Base-by-base conservation (phyloP, 495 filamentous ascomycete genomes). In the Sphaerosporella brunnea region DNA sequence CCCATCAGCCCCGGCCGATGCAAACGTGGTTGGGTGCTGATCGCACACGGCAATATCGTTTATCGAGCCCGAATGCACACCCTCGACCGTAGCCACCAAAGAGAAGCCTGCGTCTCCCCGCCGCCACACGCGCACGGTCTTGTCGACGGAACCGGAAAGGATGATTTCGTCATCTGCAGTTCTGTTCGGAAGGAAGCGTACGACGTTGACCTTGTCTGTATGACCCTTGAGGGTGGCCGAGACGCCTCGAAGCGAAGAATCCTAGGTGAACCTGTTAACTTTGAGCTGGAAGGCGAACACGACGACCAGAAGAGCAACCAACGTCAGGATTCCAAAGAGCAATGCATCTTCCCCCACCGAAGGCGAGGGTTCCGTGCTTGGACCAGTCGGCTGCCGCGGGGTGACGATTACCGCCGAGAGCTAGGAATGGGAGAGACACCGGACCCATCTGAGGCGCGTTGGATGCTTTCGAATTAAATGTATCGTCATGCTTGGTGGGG, bases 321-420 rank as follows among this genome's bases (percentile, higher is more conserved):
- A 93, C 85, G 60, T 73, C 59, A 38, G 90, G 84, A 56, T 79
- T 68, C 90, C 90, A 96, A 43, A 95, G 58, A 24, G 86, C 90
- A 49, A 95, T 69, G 65, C 88, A 90, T 49, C 74, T 74, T 65
- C 85, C 84, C 23, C 86, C 80, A 30, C 90, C 90, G 65, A 82
- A 97, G 36, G 88, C 92, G 30, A 96, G 70, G 45, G 87, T 64
- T 10, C 80, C 77, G 28, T 75, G 65, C 4, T 67, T 58, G 58
- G 85, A 74, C 90, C 90, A 97, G 65, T 96, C 90, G 11, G 90
- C 85, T 10, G 82, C 83, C 13, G 77, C 77, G 21, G 90, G 80
- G 53, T 95, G 83, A 50, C 88, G 71, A 65, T 95, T 96, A 30
- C 83, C 87, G 47, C 90, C 90, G 47, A 78, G 78, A 23, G 85